Evolutionary conservation across 179 eudicot species (phyloP).

Genomic region (Nepenthes alata): DNA sequence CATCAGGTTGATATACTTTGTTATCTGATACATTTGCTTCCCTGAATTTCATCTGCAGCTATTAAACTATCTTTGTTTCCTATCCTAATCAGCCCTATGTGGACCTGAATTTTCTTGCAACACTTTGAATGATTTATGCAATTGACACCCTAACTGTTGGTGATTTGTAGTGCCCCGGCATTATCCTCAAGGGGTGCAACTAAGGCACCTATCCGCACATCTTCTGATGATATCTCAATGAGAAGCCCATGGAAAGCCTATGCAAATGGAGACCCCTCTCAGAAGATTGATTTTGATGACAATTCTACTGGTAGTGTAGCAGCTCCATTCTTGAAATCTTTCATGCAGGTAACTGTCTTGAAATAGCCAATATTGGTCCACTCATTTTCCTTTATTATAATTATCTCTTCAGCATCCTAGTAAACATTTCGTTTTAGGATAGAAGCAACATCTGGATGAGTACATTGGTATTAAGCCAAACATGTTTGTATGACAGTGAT

Average conservation of each 20-base stretch:
- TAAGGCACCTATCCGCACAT: slow-evolving; percentile 50
- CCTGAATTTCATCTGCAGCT: background rate
- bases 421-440: background rate
- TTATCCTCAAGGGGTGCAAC: slow-evolving; percentile 59
- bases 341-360: slow-evolving; percentile 64
- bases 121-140: background rate
- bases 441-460: background rate
- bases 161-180: slow-evolving; percentile 64
- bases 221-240: slow-evolving; percentile 63
- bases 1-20: slow-evolving; percentile 50
- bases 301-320: slow-evolving; percentile 73
- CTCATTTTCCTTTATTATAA: background rate
- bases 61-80: background rate
- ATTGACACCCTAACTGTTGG: background rate
- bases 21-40: background rate
- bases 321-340: slow-evolving; percentile 78
- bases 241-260: slow-evolving; percentile 60
- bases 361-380: no score
- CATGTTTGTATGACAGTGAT: background rate
- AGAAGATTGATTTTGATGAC: slow-evolving; percentile 58
- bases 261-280: slow-evolving; percentile 58
- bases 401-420: background rate
- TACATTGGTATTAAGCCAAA: no score
- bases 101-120: background rate
- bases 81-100: background rate